Base-by-base conservation (phyloP, 2,329 filamentous ascomycete species). In the Fusarium xyrophilum region DNA sequence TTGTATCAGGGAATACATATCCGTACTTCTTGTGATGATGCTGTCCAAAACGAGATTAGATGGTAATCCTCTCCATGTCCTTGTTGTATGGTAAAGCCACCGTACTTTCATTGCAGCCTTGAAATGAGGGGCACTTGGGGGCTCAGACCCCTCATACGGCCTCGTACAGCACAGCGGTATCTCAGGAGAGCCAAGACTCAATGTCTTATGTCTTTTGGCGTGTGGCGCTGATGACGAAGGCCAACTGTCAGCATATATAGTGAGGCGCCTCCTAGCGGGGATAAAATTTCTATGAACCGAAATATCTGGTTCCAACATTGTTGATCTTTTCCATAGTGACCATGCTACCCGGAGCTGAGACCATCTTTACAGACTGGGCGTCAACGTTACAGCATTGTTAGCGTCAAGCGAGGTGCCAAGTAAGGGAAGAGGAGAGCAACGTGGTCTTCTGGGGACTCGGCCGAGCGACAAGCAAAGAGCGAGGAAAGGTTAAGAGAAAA, bases 391-490 rank as follows among this genome's bases (percentile, higher is more conserved):
- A 65, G 35, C 47, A 60, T 61, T 47, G 38, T 56, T 56, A 61
- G 55, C 38, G 43, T 28, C 39, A 71, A 55, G 61, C 56, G 67
- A 67, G 63, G 44, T 43, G 48, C 42, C 42, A 32, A 60, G 35
- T 27, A 33, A 32, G 40, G 38, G 28, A 39, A 33, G 43, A 53
- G 27, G 54, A 56, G 50, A 55, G 60, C 51, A 56, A 64, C 53
- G 60, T 44, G 55, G 56, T 65, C 50, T 51, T 71, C 67, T 72
- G 57, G 63, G 57, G 67, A 66, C 72, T 74, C 72, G 72, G 72
- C 72, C 72, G 72, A 74, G 69, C 68, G 62, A 65, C 25, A 69
- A 72, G 59, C 57, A 36, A 32, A 44, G 19, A 23, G 48, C 8
- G 38, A 35, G 38, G 33, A 42, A 51, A 39, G 35, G 39, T n/a